Evolutionary conservation across 225 moss, liverwort and hornwort genomes (phyloP), one percentile per base, ranked within the genome.

Genomic region (Lunularia cruciata): DNA sequence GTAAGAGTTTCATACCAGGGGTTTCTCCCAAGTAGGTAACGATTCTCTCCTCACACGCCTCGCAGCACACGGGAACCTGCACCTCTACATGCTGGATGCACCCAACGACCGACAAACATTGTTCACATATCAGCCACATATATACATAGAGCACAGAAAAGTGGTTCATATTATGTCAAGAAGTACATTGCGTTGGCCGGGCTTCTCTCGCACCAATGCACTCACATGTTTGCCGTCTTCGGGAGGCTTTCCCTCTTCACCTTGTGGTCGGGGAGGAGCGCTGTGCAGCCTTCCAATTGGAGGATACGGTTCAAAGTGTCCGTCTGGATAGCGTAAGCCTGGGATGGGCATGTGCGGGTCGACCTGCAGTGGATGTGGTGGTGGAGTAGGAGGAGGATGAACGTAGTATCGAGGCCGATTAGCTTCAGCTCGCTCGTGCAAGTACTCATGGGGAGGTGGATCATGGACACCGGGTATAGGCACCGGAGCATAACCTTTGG

Each of bases 31-130:
- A 35, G 25, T 77, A 77, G 46, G 30, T 77, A 3, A 47, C 51
- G 34, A 77, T 33, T 18, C 65, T 22, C 28, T 77, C 76, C 37
- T 33, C 22, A 47, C 76, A 77, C 5, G 54, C 71, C 57, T 77
- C 76, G 25, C 76, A 77, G 39, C 76, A 77, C 14, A 77, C 71
- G 8, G 76, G 76, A 16, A 77, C 76, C 2, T 53, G 56, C 19
- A 77, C 18, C 18, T 77, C 71, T 31, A 63, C 63, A 0, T 56
- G 56, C 76, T 77, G 59, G 36, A 48, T 6, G 19, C 6, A 46
- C 19, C 20, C 30, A 43, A 15, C 43, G 12, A n/a, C n/a, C n/a
- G n/a, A n/a, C n/a, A n/a, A n/a, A n/a, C n/a, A n/a, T n/a, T n/a
- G n/a, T n/a, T n/a, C n/a, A n/a, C n/a, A n/a, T n/a, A n/a, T n/a